Conservation (phyloP, 2,329 filamentous ascomycete genomes). For the Paecilomyces variotii region DNA sequence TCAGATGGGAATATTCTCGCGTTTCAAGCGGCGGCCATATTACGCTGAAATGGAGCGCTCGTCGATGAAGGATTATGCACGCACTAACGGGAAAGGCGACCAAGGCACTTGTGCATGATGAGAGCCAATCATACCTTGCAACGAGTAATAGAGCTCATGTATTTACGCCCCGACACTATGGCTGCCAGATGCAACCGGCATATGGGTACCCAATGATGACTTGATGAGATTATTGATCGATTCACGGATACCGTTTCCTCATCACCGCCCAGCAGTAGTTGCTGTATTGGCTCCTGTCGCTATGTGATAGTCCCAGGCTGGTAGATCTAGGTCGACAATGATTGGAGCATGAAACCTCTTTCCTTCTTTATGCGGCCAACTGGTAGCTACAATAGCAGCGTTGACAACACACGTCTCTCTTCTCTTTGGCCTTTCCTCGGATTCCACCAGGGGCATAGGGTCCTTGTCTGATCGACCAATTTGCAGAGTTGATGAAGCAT, state of each 20-base stretch:
- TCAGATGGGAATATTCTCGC: neutral
- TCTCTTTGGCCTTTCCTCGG: conserved; percentile 29
- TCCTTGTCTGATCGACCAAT: conserved; percentile 10
- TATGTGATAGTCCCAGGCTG: conserved; percentile 40
- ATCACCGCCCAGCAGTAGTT: neutral
- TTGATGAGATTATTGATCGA: neutral
- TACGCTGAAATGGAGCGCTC: neutral
- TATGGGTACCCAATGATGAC: neutral
- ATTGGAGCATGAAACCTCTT: conserved; percentile 70
- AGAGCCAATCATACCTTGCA: conserved; percentile 3
- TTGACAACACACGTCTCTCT: conserved; percentile 73
- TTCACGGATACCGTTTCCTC: neutral
- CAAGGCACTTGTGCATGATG: conserved; percentile 8
- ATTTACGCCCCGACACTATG: neutral
- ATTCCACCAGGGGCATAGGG: conserved; percentile 2
- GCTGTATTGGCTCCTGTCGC: neutral
- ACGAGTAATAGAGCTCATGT: neutral
- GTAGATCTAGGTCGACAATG: conserved; percentile 72
- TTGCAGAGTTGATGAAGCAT: conserved; percentile 5
- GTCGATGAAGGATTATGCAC: neutral
- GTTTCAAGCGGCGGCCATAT: neutral
- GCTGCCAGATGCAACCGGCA: neutral
- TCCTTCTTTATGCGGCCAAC: conserved; percentile 53
- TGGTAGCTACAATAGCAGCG: conserved; percentile 63
- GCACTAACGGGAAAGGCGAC: neutral